These are phyloP conservation scores for Moesziomyces aphidis DNA, from an alignment of 1,284 basidiomycete species.

Conservation along the genomic window DNA sequence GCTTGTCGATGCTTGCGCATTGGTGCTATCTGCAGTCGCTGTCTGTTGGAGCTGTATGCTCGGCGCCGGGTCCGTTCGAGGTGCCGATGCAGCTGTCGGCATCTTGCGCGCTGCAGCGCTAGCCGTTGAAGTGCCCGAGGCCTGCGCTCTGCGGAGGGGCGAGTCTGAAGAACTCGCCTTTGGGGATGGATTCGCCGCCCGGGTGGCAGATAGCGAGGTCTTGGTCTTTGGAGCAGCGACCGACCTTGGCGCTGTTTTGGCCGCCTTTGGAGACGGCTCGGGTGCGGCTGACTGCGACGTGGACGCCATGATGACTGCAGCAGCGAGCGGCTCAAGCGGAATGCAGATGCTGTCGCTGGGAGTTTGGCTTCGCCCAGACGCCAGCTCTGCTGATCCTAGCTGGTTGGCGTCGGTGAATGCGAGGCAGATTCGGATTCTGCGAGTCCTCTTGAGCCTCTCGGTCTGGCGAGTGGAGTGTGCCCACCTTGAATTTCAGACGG, in stretches of 20 bases:
- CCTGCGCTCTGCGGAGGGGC: conserved; percentile 2
- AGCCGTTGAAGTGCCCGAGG: too few species aligned
- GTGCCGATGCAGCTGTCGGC: neutral
- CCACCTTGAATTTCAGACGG: neutral
- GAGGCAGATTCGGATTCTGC: too few species aligned
- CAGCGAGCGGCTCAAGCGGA: too few species aligned
- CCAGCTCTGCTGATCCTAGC: too few species aligned
- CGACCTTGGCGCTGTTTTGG: neutral
- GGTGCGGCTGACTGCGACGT: neutral
- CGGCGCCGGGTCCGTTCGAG: too few species aligned
- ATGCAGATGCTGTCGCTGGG: too few species aligned
- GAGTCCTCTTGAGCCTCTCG: too few species aligned
- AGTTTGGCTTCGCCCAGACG: too few species aligned
- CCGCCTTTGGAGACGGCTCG: conserved; percentile 1
- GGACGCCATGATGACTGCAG: neutral
- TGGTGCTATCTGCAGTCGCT: neutral
- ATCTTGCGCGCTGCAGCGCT: conserved; percentile 3
- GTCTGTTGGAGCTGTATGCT: neutral
- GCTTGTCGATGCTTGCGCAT: neutral
- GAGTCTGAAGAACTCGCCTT: conserved; percentile 8
- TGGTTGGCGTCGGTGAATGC: too few species aligned
- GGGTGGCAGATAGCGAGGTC: neutral
- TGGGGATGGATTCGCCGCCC: conserved; percentile 3
- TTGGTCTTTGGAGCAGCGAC: neutral
- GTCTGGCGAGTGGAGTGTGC: neutral